Percentiles rank a stretch among this genome's conserved stretches.
phyloP scores from a whole-genome alignment of 257 asterid genomes.

The Nicotiana benthamiana region DNA sequence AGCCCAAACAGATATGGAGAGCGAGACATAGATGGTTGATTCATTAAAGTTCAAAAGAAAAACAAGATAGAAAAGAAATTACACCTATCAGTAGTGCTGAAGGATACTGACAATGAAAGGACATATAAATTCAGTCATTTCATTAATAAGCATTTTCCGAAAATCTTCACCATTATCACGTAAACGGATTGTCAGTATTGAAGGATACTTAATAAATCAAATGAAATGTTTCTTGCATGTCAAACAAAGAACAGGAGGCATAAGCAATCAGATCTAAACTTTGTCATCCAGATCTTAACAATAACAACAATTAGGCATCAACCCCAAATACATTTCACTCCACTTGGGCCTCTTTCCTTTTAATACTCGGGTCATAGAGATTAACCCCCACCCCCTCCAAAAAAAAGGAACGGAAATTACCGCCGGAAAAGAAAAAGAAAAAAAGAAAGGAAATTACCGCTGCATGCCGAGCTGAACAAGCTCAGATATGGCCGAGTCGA shows the following conservation, averaged over 20 bases:
- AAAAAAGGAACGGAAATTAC: too few species aligned
- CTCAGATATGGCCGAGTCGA: conserved; percentile 72
- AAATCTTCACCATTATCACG: neutral
- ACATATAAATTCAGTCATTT: too few species aligned
- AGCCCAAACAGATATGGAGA: neutral
- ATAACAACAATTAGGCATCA: neutral
- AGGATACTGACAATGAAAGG: too few species aligned
- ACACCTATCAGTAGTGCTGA: neutral
- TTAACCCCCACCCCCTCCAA: too few species aligned
- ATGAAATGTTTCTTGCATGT: neutral
- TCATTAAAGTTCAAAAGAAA: neutral
- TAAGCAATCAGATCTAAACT: conserved; percentile 1
- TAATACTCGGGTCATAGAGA: too few species aligned
- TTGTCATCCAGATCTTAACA: neutral
- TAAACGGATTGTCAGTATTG: neutral
- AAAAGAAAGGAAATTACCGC: conserved; percentile 35
- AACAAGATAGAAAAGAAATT: neutral
- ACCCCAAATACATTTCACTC: neutral
- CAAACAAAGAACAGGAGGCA: neutral
- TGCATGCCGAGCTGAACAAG: conserved; percentile 77
- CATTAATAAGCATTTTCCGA: neutral
- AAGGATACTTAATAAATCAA: neutral
- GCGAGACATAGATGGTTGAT: neutral
- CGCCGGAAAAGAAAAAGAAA: neutral
- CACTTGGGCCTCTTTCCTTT: too few species aligned